Evolutionary conservation across 108 stramenopile genomes (phyloP), one percentile per base, ranked within the genome.

Genomic region (Nitzschia inconspicua): DNA sequence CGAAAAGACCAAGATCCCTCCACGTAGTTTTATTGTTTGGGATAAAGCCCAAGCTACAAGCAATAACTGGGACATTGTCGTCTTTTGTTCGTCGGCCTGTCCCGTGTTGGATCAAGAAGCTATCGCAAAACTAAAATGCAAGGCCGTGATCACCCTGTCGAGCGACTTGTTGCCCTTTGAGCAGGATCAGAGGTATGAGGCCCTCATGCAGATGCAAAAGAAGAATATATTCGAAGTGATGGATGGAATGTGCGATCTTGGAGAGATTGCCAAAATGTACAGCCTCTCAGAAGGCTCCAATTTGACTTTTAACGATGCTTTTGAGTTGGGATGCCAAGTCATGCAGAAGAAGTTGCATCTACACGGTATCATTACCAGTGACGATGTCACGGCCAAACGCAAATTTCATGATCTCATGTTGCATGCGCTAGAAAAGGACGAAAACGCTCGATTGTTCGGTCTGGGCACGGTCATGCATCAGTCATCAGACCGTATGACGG

Each of bases 271-370:
- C 31, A 55, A 58, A 44, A 57, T 41, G 3, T 67, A 50, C 24
- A 58, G 57, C 27, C n/a, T 67, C 7, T 57, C 53, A 7, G 52
- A 36, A 11, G 22, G 28, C 10, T 37, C 34, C 7, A 30, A 46
- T 9, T 30, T 67, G 7, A 49, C 66, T 11, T 58, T 58, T 39
- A 58, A 57, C 4, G 66, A 67, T 23, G 57, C 57, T 2, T 58
- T 67, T 27, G 66, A 58, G 29, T 26, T 67, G 24, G 66, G 66
- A 9, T 41, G 41, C 5, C 39, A 24, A 3, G 57, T 58, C 2
- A 67, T 67, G 66, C 57, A 40, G 16, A 67, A 67, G 54, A 67
- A 59, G 22, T 39, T 67, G 34, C 76, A 77, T 41, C 47, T 73
- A 36, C 66, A 73, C 13, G 68, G 68, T 30, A 60, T 69, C 51